phyloP scores from a whole-genome alignment of 2,329 filamentous ascomycete genomes.

The Teratosphaeria zuluensis region DNA sequence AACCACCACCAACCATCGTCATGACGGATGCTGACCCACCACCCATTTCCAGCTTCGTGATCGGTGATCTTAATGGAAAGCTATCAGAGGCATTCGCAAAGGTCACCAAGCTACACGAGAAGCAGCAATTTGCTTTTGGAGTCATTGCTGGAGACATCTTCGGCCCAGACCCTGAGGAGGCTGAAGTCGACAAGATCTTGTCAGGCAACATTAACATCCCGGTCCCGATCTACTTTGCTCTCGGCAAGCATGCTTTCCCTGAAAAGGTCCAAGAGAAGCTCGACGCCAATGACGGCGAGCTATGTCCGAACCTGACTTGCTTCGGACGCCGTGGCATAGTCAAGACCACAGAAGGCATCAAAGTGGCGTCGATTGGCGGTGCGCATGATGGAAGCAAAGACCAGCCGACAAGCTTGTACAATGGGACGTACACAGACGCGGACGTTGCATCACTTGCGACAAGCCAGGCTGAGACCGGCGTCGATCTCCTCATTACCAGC shows the following conservation, averaged over 20 bases:
- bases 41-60: conserved; percentile 52
- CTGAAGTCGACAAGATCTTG: conserved; percentile 46
- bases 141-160: conserved; percentile 82
- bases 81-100: conserved; percentile 70
- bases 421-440: conserved; percentile 66
- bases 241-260: conserved; percentile 67
- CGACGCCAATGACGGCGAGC: conserved; percentile 55
- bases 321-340: conserved; percentile 78
- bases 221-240: conserved; percentile 81
- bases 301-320: conserved; percentile 86
- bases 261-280: conserved; percentile 61
- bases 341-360: conserved; percentile 81
- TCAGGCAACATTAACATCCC: conserved; percentile 64
- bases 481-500: conserved; percentile 79
- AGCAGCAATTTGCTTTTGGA: conserved; percentile 80
- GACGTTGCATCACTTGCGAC: conserved; percentile 45
- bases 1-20: neutral
- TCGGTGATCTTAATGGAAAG: conserved; percentile 75
- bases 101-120: conserved; percentile 67
- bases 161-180: conserved; percentile 43
- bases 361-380: conserved; percentile 80
- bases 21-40: neutral
- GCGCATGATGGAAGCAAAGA: conserved; percentile 23
- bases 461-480: conserved; percentile 55
- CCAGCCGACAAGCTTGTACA: conserved; percentile 48